phyloP scores from a whole-genome alignment of 2,329 filamentous ascomycete species.

The Aspergillus sp. region DNA sequence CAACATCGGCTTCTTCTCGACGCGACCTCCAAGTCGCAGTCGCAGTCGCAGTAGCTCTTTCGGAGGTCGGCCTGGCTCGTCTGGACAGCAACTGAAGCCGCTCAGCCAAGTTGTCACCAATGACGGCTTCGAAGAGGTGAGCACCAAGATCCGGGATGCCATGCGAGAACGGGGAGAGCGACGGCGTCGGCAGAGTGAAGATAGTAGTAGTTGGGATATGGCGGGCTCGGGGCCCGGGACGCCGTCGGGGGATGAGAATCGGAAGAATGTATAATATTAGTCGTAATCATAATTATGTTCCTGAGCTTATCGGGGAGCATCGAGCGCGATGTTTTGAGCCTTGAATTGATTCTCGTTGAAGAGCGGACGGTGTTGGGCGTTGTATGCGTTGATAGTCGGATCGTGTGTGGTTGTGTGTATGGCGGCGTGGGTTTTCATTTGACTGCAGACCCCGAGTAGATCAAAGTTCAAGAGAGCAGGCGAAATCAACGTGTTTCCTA shows the following conservation, averaged over 20 bases:
- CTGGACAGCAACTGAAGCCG: slow-evolving; percentile 64
- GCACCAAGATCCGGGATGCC: slow-evolving; percentile 76
- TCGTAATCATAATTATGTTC: neutral
- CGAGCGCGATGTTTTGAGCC: neutral
- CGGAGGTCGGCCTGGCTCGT: slow-evolving; percentile 61
- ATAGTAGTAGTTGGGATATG: slow-evolving; percentile 41
- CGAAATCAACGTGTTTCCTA: neutral
- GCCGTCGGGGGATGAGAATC: slow-evolving; percentile 35
- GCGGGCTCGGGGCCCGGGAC: slow-evolving; percentile 39
- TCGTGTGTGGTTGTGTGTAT: neutral
- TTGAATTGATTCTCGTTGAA: neutral
- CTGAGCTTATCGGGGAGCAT: neutral
- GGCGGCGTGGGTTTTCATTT: neutral
- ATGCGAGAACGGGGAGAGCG: slow-evolving; percentile 75
- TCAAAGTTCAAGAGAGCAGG: neutral
- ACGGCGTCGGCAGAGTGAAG: slow-evolving; percentile 52
- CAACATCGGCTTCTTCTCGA: slow-evolving; percentile 85
- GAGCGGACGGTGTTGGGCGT: neutral
- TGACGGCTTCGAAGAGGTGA: slow-evolving; percentile 78
- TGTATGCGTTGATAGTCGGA: neutral
- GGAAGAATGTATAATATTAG: slow-evolving; percentile 33
- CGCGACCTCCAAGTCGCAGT: slow-evolving; percentile 77
- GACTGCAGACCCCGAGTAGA: neutral
- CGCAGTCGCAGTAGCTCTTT: slow-evolving; percentile 70
- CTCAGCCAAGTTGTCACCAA: slow-evolving; percentile 68